Evolutionary conservation across 139 green algal genomes (phyloP).

Genomic region (Haematococcus sp.): DNA sequence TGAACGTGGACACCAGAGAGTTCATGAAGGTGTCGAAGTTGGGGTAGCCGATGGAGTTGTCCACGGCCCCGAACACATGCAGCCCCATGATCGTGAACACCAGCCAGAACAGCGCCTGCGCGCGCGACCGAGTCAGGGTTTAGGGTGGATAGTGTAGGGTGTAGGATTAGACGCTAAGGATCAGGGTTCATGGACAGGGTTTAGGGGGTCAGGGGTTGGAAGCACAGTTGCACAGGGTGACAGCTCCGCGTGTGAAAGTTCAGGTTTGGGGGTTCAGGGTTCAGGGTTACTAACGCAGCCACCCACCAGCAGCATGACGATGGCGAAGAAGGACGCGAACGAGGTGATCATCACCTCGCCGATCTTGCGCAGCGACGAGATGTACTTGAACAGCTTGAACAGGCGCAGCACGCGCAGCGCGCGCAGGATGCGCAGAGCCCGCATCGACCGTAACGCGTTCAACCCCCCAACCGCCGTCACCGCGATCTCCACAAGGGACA

Average conservation of each 20-base stretch:
- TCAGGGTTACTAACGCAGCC: too few relatives aligned
- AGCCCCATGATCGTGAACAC: slow-evolving; percentile 82
- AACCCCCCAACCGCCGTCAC: slow-evolving; percentile 16
- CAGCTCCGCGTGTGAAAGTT: too few relatives aligned
- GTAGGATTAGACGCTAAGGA: background rate
- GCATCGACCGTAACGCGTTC: slow-evolving; percentile 34
- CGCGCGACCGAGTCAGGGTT: too few relatives aligned
- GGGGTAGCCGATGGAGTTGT: slow-evolving; percentile 23
- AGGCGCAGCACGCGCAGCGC: slow-evolving; percentile 74
- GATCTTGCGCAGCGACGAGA: slow-evolving; percentile 68
- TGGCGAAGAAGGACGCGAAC: slow-evolving; percentile 66
- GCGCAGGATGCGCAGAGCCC: slow-evolving; percentile 49
- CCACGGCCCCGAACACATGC: slow-evolving; percentile 64
- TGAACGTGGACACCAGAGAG: slow-evolving; percentile 31
- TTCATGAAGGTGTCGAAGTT: slow-evolving; percentile 74
- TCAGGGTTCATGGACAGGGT: too few relatives aligned
- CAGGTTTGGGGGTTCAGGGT: too few relatives aligned
- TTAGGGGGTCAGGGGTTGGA: too few relatives aligned
- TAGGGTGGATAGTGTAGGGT: too few relatives aligned
- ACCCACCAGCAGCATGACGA: slow-evolving; percentile 60
- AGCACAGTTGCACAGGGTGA: too few relatives aligned
- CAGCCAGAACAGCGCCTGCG: slow-evolving; percentile 69
- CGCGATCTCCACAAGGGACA: slow-evolving; percentile 38
- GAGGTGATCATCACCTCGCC: slow-evolving; percentile 59
- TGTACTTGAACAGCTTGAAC: slow-evolving; percentile 55